These are phyloP conservation scores for Yamadazyma olivae DNA, from an alignment of 805 yeast species.

Conservation along the genomic window DNA sequence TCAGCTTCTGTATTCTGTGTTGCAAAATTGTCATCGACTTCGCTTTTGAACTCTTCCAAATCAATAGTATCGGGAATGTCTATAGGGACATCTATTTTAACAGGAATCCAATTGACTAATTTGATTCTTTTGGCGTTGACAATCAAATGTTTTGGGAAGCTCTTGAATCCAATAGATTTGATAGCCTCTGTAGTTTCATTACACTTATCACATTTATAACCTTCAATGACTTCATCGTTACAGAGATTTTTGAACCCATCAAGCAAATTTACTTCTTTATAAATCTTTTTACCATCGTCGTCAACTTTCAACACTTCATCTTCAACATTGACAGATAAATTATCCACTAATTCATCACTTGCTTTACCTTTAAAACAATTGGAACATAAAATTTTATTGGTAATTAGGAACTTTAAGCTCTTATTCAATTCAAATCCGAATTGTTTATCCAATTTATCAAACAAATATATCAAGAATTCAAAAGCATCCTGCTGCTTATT, in stretches of 20 bases:
- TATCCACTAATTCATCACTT: constrained; percentile 55
- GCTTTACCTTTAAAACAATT: constrained; percentile 62
- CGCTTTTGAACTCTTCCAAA: constrained; percentile 33
- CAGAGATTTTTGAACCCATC: constrained; percentile 47
- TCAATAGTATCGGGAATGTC: constrained; percentile 45
- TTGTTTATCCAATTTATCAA: constrained; percentile 57
- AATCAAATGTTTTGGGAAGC: constrained; percentile 70
- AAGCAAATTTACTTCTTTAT: constrained; percentile 46
- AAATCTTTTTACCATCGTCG: constrained; percentile 43
- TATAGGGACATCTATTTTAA: constrained; percentile 75
- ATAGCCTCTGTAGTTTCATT: constrained; percentile 29
- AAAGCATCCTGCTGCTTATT: constrained; percentile 94
- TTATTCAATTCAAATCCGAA: constrained; percentile 47
- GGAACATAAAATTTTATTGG: constrained; percentile 58
- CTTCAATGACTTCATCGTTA: constrained; percentile 54
- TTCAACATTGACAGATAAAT: constrained; percentile 57
- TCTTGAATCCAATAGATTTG: constrained; percentile 48
- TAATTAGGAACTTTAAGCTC: constrained; percentile 60
- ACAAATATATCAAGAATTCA: constrained; percentile 74
- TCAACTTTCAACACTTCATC: constrained; percentile 35
- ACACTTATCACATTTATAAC: constrained; percentile 60
- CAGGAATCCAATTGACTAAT: constrained; percentile 86
- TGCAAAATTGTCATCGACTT: constrained; percentile 33
- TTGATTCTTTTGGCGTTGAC: constrained; percentile 77
- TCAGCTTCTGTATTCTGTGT: constrained; percentile 8